These are phyloP conservation scores for Blastobotrys attinorum DNA, from an alignment of 805 yeast species.

Conservation along the genomic window DNA sequence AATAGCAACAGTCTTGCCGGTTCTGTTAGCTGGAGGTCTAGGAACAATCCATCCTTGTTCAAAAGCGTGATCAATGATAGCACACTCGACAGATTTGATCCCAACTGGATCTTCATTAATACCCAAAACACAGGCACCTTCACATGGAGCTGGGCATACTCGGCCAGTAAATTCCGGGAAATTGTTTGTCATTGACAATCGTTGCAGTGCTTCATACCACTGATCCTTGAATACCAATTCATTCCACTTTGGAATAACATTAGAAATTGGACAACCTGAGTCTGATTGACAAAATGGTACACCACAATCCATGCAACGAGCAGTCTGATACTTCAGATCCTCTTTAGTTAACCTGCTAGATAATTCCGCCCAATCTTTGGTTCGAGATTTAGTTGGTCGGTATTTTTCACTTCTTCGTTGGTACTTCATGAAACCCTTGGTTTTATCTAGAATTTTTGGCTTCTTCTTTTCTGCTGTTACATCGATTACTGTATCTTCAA, in stretches of 20 bases:
- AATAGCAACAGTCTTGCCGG: constrained; percentile 78
- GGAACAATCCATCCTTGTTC: constrained; percentile 96
- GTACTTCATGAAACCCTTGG: constrained; percentile 90
- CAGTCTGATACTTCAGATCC: constrained; percentile 85
- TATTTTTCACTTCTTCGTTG: constrained; percentile 81
- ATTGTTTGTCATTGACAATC: constrained; percentile 91
- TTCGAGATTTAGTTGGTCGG: constrained; percentile 66
- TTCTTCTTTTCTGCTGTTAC: constrained; percentile 56
- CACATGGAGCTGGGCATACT: constrained; percentile 99
- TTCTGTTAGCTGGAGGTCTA: constrained; percentile 65
- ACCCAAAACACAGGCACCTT: constrained; percentile 92
- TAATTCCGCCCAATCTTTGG: constrained; percentile 89
- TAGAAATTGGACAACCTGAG: constrained; percentile 96
- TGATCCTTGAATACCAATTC: constrained; percentile 90
- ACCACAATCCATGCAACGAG: constrained; percentile 99
- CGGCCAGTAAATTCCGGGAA: constrained; percentile 98
- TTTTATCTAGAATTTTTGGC: constrained; percentile 60
- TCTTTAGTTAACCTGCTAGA: constrained; percentile 73
- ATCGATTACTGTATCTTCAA: constrained; percentile 83
- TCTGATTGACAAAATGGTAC: constrained; percentile 98
- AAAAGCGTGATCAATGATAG: constrained; percentile 93
- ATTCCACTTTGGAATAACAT: constrained; percentile 96
- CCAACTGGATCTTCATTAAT: constrained; percentile 94
- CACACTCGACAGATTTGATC: constrained; percentile 90
- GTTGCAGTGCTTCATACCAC: constrained; percentile 89